These are phyloP conservation scores for Plantago lanceolata DNA, from an alignment of 305 asterid genomes.

Conservation along the genomic window DNA sequence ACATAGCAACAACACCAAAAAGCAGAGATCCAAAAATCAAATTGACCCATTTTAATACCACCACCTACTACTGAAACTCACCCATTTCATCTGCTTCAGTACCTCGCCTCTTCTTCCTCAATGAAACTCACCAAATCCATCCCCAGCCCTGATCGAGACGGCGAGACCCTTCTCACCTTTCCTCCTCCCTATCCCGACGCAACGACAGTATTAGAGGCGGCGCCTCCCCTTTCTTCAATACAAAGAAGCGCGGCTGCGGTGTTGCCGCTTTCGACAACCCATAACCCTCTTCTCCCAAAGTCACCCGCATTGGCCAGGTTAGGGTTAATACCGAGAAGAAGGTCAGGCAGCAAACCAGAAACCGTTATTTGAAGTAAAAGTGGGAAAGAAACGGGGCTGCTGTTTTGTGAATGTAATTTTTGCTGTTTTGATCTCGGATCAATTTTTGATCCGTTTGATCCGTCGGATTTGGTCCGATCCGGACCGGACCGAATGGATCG, in stretches of 20 bases:
- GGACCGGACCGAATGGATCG: too few relatives aligned
- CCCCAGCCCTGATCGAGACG: conserved; percentile 75
- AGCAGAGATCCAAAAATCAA: too few relatives aligned
- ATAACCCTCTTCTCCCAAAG: conserved; percentile 93
- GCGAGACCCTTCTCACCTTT: conserved; percentile 47
- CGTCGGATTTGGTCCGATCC: too few relatives aligned
- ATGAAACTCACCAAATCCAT: conserved; percentile 82
- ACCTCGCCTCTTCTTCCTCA: conserved; percentile 57
- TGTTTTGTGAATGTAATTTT: too few relatives aligned
- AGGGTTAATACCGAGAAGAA: conserved; percentile 89
- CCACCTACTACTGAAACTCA: conserved; percentile 41
- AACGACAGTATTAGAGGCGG: conserved; percentile 79
- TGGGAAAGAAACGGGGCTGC: too few relatives aligned
- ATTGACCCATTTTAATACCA: conserved; percentile 53
- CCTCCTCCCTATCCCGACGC: conserved; percentile 82
- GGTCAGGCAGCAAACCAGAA: conserved; percentile 36
- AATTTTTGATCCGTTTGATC: too few relatives aligned
- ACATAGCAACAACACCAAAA: too few relatives aligned
- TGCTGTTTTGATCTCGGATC: too few relatives aligned
- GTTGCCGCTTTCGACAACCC: conserved; percentile 54
- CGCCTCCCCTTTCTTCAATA: conserved; percentile 72
- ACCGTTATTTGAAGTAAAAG: too few relatives aligned
- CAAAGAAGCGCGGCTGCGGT: conserved; percentile 55
- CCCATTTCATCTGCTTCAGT: conserved; percentile 65
- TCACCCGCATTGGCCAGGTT: conserved; percentile 92